These are phyloP conservation scores for Coemansia sp. DNA, from an alignment of 192 early-diverging fungal species.

Conservation along the genomic window DNA sequence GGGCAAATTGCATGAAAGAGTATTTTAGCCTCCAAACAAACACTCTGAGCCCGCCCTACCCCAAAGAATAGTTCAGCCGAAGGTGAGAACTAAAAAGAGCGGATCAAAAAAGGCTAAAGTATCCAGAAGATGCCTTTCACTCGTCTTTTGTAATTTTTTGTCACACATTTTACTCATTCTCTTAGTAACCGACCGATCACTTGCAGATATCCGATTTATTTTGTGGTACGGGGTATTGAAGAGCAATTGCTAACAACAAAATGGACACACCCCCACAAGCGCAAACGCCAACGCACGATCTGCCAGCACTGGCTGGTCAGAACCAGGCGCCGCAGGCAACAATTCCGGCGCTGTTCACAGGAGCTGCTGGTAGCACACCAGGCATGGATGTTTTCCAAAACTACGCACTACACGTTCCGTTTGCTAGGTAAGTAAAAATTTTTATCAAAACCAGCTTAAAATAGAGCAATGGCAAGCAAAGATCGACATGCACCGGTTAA, in stretches of 20 bases:
- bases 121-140: too few species aligned
- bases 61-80: background rate
- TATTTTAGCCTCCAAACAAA: slow-evolving; percentile 1
- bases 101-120: too few species aligned
- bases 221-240: too few species aligned
- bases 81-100: background rate
- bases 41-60: background rate
- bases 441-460: background rate
- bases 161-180: too few species aligned
- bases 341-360: background rate
- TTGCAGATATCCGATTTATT: too few species aligned
- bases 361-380: background rate
- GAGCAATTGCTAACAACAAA: too few species aligned
- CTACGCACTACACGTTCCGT: slow-evolving; percentile 32
- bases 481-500: too few species aligned
- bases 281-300: too few species aligned
- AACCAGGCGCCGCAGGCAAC: background rate
- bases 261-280: too few species aligned
- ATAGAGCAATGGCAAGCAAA: background rate
- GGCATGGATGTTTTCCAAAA: slow-evolving; percentile 20
- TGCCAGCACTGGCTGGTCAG: background rate
- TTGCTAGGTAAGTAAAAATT: slow-evolving; percentile 11
- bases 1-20: slow-evolving; percentile 1
- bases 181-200: too few species aligned
- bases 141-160: too few species aligned